A percentile compares a stretch with the other conserved stretches of the same genome.
These are phyloP conservation scores for Collybia nuda DNA, from an alignment of 768 basidiomycete species.

Conservation along the genomic window DNA sequence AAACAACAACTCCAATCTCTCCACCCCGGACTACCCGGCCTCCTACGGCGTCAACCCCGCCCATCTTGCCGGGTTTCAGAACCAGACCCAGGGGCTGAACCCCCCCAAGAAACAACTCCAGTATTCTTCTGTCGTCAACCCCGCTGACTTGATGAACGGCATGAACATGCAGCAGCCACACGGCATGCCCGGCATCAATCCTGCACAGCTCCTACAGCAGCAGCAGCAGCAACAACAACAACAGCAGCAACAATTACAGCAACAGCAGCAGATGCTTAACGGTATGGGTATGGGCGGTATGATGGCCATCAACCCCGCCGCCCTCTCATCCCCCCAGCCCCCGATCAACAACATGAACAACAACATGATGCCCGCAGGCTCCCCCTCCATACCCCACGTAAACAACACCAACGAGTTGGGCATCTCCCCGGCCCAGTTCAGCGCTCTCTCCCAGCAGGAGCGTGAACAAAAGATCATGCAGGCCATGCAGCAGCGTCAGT, in stretches of 20 bases:
- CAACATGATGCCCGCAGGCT: neutral
- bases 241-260: neutral
- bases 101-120: neutral
- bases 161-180: neutral
- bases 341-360: neutral
- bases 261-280: conserved; percentile 9
- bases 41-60: conserved; percentile 12
- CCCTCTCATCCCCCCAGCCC: conserved; percentile 7
- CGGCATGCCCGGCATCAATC: conserved; percentile 6
- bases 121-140: conserved; percentile 1
- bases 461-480: conserved; percentile 20
- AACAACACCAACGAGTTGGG: conserved; percentile 4
- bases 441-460: conserved; percentile 13
- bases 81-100: neutral
- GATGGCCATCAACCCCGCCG: conserved; percentile 14
- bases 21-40: neutral
- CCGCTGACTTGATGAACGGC: conserved; percentile 13
- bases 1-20: too few relatives aligned
- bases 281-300: neutral
- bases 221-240: conserved; percentile 4
- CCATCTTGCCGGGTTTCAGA: conserved; percentile 9
- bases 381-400: neutral
- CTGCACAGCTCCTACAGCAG: conserved; percentile 11
- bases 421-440: conserved; percentile 12
- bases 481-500: conserved; percentile 11